phyloP scores from a whole-genome alignment of 331 rosid species.

The Quercus lobata region DNA sequence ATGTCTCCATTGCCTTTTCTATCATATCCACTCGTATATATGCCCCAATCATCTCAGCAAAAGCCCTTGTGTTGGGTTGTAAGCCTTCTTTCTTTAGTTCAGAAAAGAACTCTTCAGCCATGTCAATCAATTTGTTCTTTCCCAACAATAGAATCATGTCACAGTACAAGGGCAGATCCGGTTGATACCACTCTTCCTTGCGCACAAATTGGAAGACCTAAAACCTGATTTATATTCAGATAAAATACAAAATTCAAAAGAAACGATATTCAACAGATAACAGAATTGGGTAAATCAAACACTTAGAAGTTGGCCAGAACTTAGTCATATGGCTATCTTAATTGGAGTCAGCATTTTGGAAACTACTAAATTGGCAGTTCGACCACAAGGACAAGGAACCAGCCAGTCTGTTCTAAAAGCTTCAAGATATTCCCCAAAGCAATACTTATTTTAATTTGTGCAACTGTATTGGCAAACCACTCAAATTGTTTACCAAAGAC shows the following conservation, averaged over 20 bases:
- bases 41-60: conserved; percentile 75
- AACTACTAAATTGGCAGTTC: neutral
- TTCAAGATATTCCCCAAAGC: neutral
- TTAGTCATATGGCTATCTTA: neutral
- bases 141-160: conserved; percentile 60
- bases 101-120: conserved; percentile 55
- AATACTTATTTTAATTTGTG: neutral
- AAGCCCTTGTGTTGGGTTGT: conserved; percentile 54
- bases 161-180: conserved; percentile 45
- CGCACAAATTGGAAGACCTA: conserved; percentile 62
- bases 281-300: neutral
- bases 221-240: neutral
- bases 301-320: neutral
- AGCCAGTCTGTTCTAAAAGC: neutral
- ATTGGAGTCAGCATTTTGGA: neutral
- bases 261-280: neutral
- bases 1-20: conserved; percentile 57
- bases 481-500: neutral
- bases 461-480: neutral
- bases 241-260: neutral
- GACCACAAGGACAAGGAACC: neutral
- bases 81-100: conserved; percentile 40
- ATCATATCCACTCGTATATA: conserved; percentile 45
- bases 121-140: conserved; percentile 46
- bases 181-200: conserved; percentile 42